These are phyloP conservation scores for Lactarius sanguifluus DNA, from an alignment of 768 basidiomycete genomes.

Conservation along the genomic window DNA sequence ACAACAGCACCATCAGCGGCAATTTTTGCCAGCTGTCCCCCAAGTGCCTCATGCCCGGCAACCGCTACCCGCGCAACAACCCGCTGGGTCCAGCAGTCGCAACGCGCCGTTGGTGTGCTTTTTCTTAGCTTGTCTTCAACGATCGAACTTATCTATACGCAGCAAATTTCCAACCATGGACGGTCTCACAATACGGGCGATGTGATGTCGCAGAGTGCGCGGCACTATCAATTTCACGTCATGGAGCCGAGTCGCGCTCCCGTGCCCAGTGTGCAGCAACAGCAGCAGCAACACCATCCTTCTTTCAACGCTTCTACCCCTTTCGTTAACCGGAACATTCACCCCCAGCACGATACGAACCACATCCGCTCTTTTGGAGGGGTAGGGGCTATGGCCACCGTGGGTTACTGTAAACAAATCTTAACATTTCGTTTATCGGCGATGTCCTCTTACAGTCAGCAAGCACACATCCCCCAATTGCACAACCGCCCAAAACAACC, in stretches of 20 bases:
- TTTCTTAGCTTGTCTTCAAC: not conserved
- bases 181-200: constrained; percentile 5
- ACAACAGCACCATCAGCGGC: constrained; percentile 13
- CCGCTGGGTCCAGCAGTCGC: not conserved
- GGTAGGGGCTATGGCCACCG: not conserved
- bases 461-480: not conserved
- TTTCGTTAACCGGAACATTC: not conserved
- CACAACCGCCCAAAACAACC: not conserved
- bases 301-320: not conserved
- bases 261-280: constrained; percentile 4
- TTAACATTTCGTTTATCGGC: not conserved
- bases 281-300: not conserved
- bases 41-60: not conserved
- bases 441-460: constrained; percentile 2
- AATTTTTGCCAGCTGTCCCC: constrained; percentile 1
- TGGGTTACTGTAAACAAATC: constrained; percentile 7
- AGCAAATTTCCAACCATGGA: constrained; percentile 8
- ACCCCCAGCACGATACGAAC: not conserved
- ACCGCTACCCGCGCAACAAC: not conserved
- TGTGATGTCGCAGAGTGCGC: not conserved
- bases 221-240: not conserved
- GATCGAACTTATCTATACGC: not conserved
- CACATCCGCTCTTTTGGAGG: not conserved
- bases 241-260: not conserved
- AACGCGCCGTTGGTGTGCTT: constrained; percentile 2